A percentile compares a stretch with the other conserved stretches of the same genome.
These are phyloP conservation scores for Picochlorum sp. DNA, from an alignment of 139 green algal species.

Conservation along the genomic window DNA sequence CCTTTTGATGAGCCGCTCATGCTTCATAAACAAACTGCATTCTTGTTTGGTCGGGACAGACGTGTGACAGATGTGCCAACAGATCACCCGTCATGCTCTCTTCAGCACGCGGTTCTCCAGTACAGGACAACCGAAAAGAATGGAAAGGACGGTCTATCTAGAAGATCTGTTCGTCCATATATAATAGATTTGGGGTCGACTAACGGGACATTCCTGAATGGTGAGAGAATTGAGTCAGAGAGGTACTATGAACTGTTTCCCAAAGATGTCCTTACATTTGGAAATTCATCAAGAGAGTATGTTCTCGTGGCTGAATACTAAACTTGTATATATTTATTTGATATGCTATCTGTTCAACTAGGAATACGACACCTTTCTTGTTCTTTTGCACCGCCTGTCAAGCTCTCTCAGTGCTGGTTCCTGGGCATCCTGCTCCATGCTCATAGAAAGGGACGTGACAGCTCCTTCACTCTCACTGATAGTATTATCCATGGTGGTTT, in stretches of 20 bases:
- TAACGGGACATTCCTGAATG: conserved; percentile 93
- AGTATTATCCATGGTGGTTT: background rate
- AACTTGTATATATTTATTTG: background rate
- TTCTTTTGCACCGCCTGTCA: conserved; percentile 37
- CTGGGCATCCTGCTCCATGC: too few species aligned
- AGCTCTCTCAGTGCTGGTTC: conserved; percentile 13
- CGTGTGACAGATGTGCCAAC: conserved; percentile 81
- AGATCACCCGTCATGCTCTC: conserved; percentile 92
- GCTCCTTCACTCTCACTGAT: background rate
- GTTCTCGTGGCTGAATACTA: conserved; percentile 75
- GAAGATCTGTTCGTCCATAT: conserved; percentile 68
- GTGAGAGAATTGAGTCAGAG: conserved; percentile 63
- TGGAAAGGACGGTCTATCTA: conserved; percentile 43
- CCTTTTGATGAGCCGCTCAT: conserved; percentile 46
- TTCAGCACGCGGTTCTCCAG: conserved; percentile 92
- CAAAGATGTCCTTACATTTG: conserved; percentile 80
- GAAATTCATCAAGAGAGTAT: conserved; percentile 82
- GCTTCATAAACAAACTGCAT: conserved; percentile 64
- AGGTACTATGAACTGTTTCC: conserved; percentile 86
- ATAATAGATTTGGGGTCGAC: conserved; percentile 87
- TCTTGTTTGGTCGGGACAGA: conserved; percentile 88
- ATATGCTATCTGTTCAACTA: background rate
- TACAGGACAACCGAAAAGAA: conserved; percentile 53
- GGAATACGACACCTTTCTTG: conserved; percentile 6
- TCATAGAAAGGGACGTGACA: too few species aligned